Evolutionary conservation across 1,139 yeast species (phyloP).

Genomic region (Zygosaccharomyces pseudobailii): DNA sequence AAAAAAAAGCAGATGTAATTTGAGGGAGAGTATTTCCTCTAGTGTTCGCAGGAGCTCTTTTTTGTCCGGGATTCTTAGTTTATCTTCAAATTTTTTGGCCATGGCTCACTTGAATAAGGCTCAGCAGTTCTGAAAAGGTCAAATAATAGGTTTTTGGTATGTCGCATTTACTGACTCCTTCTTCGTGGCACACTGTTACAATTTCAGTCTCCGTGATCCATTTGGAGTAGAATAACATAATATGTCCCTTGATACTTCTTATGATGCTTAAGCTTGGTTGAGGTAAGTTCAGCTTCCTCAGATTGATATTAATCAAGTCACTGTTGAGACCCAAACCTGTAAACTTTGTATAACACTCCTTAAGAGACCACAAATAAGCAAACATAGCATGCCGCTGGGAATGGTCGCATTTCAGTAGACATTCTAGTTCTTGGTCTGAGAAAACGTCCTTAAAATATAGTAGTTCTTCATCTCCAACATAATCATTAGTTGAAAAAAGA

Average conservation of each 20-base stretch:
- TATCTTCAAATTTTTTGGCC: too few relatives aligned
- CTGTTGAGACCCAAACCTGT: conserved; percentile 58
- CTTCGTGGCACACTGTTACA: conserved; percentile 12
- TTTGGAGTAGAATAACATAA: conserved; percentile 18
- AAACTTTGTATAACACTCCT: conserved; percentile 63
- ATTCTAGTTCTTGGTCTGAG: conserved; percentile 38
- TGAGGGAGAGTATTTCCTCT: too few relatives aligned
- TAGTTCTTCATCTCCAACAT: conserved; percentile 33
- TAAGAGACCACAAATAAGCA: conserved; percentile 66
- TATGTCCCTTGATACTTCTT: conserved; percentile 9
- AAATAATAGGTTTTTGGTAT: conserved; percentile 4
- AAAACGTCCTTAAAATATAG: conserved; percentile 49
- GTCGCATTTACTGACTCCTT: neutral
- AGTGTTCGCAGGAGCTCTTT: too few relatives aligned
- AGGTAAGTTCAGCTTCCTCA: conserved; percentile 14
- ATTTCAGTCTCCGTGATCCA: conserved; percentile 18
- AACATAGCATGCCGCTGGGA: conserved; percentile 30
- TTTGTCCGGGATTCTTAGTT: too few relatives aligned
- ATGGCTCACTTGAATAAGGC: neutral
- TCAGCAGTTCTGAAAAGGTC: neutral
- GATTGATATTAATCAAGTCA: conserved; percentile 39
- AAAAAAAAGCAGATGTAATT: neutral
- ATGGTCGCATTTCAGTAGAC: conserved; percentile 24
- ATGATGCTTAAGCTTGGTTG: neutral
- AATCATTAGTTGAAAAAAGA: conserved; percentile 51